Conservation (phyloP, 2,329 filamentous ascomycete genomes). For the Eutypa lata region DNA sequence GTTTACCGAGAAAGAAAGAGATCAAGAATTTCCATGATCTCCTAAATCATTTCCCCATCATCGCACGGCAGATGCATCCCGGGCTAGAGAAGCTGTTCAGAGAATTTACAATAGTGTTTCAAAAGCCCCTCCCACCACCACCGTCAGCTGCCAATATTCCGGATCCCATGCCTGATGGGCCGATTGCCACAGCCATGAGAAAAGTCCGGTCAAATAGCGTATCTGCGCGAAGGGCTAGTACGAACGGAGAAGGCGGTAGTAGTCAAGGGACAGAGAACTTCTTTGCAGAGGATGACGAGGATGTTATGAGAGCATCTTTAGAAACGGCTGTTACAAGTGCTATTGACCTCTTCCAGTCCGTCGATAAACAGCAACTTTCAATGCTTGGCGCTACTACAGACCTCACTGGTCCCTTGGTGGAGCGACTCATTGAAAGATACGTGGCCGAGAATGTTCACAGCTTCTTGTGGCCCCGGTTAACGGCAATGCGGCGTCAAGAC, state of each 20-base stretch:
- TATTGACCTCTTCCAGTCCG: slow-evolving; percentile 92
- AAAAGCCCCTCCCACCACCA: slow-evolving; percentile 77
- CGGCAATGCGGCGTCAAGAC: slow-evolving; percentile 72
- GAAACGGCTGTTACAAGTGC: slow-evolving; percentile 91
- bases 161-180: slow-evolving; percentile 56
- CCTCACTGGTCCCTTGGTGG: slow-evolving; percentile 85
- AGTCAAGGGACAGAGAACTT: slow-evolving; percentile 57
- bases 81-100: slow-evolving; percentile 86
- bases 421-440: slow-evolving; percentile 92
- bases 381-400: slow-evolving; percentile 90
- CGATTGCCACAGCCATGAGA: slow-evolving; percentile 53
- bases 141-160: slow-evolving; percentile 59
- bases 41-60: slow-evolving; percentile 88
- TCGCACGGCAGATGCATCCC: slow-evolving; percentile 91
- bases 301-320: slow-evolving; percentile 80
- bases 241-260: slow-evolving; percentile 36
- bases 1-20: slow-evolving; percentile 74
- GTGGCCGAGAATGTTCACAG: slow-evolving; percentile 91
- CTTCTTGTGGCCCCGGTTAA: slow-evolving; percentile 80
- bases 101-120: slow-evolving; percentile 82
- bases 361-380: slow-evolving; percentile 93
- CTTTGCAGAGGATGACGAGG: slow-evolving; percentile 85
- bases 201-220: slow-evolving; percentile 52
- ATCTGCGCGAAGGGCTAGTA: slow-evolving; percentile 29
- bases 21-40: slow-evolving; percentile 89